A percentile compares a stretch with the other conserved stretches of the same genome.
Conservation (phyloP, 345 rosid species). For the Arabidopsis thaliana region TAIR10.1 NC_003076.8:22520501-22521000, state of each 20-base stretch:
- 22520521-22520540: slow-evolving; percentile 5
- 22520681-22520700: slow-evolving; percentile 54
- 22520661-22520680: slow-evolving; percentile 83
- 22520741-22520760: slow-evolving; percentile 48
- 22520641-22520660: slow-evolving; percentile 62
- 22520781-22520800: slow-evolving; percentile 72
- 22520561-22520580: slow-evolving; percentile 8
- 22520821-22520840: slow-evolving; percentile 74
- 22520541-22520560: slow-evolving; percentile 7
- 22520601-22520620: slow-evolving; percentile 9
- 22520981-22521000: slow-evolving; percentile 75
- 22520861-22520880: background rate
- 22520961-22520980: slow-evolving; percentile 89
- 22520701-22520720: slow-evolving; percentile 71
- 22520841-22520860: background rate
- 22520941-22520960: slow-evolving; percentile 64
- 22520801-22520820: slow-evolving; percentile 79
- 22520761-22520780: slow-evolving; percentile 82
- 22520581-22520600: background rate
- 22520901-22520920: background rate
- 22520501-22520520: slow-evolving; percentile 6
- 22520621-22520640: slow-evolving; percentile 60
- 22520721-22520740: slow-evolving; percentile 75
- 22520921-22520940: slow-evolving; percentile 74
- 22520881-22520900: background rate